Conservation (phyloP, 1,284 basidiomycete genomes). For the Caloboletus firmus region DNA sequence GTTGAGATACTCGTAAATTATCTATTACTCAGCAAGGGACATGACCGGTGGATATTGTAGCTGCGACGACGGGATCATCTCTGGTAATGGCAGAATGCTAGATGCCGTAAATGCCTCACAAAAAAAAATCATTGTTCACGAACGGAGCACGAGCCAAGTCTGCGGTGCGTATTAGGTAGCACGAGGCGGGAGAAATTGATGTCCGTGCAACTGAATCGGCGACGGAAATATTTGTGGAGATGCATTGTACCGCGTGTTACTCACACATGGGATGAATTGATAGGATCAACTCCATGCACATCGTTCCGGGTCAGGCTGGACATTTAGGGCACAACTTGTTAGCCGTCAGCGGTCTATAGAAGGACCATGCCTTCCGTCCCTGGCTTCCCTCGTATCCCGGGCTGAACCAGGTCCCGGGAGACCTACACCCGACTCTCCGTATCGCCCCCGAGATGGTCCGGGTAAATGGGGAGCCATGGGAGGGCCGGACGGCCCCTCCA, state of each 20-base stretch:
- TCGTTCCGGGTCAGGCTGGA: constrained; percentile 4
- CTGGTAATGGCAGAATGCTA: constrained; percentile 20
- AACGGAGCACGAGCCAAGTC: constrained; percentile 6
- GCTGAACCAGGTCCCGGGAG: constrained; percentile 15
- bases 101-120: constrained; percentile 24
- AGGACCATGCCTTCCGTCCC: constrained; percentile 32
- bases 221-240: constrained; percentile 6
- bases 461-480: constrained; percentile 32
- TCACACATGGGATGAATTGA: constrained; percentile 5
- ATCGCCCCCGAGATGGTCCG: constrained; percentile 30
- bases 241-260: constrained; percentile 9
- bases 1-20: constrained; percentile 19
- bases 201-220: constrained; percentile 22
- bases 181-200: constrained; percentile 15
- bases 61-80: constrained; percentile 9
- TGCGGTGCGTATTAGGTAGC: constrained; percentile 9
- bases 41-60: constrained; percentile 15
- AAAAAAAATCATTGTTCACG: constrained; percentile 9
- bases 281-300: constrained; percentile 5
- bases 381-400: constrained; percentile 31
- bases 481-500: constrained; percentile 30
- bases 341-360: constrained; percentile 28
- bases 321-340: constrained; percentile 2
- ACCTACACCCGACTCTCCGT: constrained; percentile 25
- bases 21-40: constrained; percentile 18